Evolutionary conservation across 225 moss, liverwort and hornwort species (phyloP).

Genomic region (Lunularia cruciata): DNA sequence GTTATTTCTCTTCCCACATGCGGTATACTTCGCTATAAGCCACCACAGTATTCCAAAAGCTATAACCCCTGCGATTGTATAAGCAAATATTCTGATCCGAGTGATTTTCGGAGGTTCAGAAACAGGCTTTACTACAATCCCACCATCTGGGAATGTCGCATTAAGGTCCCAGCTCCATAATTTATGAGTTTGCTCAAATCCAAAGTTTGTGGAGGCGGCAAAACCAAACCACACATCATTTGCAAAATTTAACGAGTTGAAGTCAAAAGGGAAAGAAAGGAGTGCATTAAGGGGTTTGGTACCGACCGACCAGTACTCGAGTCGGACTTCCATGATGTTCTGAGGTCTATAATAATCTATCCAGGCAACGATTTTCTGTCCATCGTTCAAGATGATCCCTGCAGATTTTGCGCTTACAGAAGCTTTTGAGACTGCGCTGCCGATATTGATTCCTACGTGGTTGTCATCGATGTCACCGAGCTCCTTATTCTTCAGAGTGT

Average conservation of each 20-base stretch:
- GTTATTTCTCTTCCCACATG: not conserved
- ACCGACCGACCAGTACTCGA: not conserved
- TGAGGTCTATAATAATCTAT: not conserved
- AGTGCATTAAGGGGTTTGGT: not conserved
- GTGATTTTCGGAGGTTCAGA: not conserved
- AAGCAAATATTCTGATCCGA: not conserved
- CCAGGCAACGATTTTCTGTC: constrained; percentile 1
- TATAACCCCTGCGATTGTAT: not conserved
- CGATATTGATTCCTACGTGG: constrained; percentile 1
- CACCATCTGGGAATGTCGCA: not conserved
- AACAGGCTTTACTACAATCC: too few species aligned
- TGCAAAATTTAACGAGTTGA: not conserved
- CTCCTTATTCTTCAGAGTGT: not conserved
- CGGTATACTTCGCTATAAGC: not conserved
- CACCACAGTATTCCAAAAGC: not conserved
- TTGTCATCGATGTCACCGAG: not conserved
- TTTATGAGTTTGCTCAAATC: constrained; percentile 6
- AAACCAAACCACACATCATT: not conserved
- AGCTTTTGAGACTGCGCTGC: not conserved
- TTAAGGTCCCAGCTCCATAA: not conserved
- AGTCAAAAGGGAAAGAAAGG: not conserved
- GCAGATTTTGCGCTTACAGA: not conserved
- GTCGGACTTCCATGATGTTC: not conserved
- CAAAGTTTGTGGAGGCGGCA: not conserved
- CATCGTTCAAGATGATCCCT: not conserved